Base-by-base conservation (phyloP, 140 eudicot species). In the Erigeron philadelphicus region DNA sequence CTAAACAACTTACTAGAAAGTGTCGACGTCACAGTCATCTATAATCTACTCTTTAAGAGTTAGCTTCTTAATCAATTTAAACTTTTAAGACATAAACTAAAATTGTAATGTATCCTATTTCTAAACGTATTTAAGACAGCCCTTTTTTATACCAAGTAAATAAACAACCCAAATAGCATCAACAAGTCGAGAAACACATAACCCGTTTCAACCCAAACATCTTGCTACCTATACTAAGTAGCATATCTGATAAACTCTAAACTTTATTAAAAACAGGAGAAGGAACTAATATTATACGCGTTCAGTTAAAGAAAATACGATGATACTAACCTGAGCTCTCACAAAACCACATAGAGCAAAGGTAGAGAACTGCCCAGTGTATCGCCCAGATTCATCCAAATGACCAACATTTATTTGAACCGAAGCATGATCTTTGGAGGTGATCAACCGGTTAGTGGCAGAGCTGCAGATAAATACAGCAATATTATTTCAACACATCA, bases 301-400 rank as follows among this genome's bases (percentile, higher is more conserved):
- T 3, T 12, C 5, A 3, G 23, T 9, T 9, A 67, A 18, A 1
- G 0, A 18, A 10, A 44, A 10, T 9, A 31, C 11, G 3, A 67
- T 4, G 3, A 67, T 4, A 67, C 75, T 23, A 25, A 83, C 95
- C 95, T 88, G 92, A 9, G 95, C 92, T 18, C 95, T 83, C 61
- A 88, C 81, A 35, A 83, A 88, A 12, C 95, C 95, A 16, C 89
- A 88, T 9, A 85, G 95, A 13, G 95, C 95, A 72, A 88, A 88
- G 25, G 95, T 88, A 23, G 95, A 68, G 80, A 68, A 81, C 5
- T 62, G 76, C 5, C 91, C 91, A 2, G 83, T 79, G 11, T 88
- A 88, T 57, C 80, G 61, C 7, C 95, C 95, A 48, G 76, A 73
- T 43, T 88, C 92, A 53, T 88, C 87, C 81, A 88, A 71, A 83